Base-by-base conservation (phyloP, 148 eudicot species). In the Vaccinium corymbosum region DNA sequence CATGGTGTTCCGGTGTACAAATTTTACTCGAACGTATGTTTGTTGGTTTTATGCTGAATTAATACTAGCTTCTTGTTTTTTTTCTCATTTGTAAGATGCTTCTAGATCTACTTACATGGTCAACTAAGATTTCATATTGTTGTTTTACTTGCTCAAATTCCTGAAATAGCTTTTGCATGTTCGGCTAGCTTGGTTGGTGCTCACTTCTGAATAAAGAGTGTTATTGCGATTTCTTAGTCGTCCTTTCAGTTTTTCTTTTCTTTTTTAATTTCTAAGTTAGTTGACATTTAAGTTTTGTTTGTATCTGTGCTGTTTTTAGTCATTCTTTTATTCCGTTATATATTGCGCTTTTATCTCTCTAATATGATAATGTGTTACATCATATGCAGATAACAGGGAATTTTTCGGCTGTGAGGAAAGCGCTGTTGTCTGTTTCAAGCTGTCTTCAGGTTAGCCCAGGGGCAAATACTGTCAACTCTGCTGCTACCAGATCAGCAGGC, bases 361-460 rank as follows among this genome's bases (percentile, higher is more conserved):
- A 7, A 38, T 48, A 13, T 16, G 20, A 35, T 61, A 25, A 66
- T 50, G 14, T 27, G 51, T 59, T 81, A 20, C 32, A 17, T 84
- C 76, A 51, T 22, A 48, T 88, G 72, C 90, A 92, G 94, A 90
- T 92, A 53, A 73, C 90, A 53, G 94, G 94, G 66, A 90, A 76
- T 74, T 78, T 84, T 85, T 88, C 83, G 81, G 90, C 92, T 82
- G 94, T 89, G 51, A 90, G 86, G 62, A 90, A 87, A 84, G 94
- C 92, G 20, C 84, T 92, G 14, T 80, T 88, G 84, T 84, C 88
- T n/a, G 90, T 92, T 61, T 86, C 94, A 84, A 88, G 89, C 76
- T 92, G 91, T 87, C 92, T 92, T 84, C 90, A 90, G 68, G 94
- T 89, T 79, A 91, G 88, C 68, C 81, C 89, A 42, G 85, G 81